Base-by-base conservation (phyloP, 1,284 basidiomycete species). In the Leccinum proliferum region DNA sequence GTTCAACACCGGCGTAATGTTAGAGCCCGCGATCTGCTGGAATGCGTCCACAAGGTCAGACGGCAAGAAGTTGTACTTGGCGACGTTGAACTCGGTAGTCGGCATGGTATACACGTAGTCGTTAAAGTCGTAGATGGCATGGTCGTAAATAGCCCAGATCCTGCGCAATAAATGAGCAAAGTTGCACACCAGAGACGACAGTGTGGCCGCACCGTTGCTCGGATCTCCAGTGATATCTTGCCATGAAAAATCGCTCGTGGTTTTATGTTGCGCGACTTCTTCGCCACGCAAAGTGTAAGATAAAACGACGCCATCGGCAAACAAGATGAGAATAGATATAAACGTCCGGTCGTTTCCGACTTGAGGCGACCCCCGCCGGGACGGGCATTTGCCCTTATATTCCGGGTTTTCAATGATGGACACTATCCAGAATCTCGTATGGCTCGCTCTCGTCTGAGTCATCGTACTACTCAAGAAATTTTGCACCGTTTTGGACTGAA, bases 381-480 rank as follows among this genome's bases (percentile, higher is more conserved):
- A 93, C 60, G 87, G 83, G 97, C 97, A 99, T 70, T 88, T 83
- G 72, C 97, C 97, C 79, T 93, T 98, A 90, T 98, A 99, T 48
- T 79, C 93, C 15, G 97, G 96, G 87, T 99, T 99, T 79, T 94
- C 89, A 72, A 98, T 92, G 81, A 90, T 83, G 64, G 96, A 95
- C 15, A 93, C 86, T 86, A 71, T 99, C 97, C 59, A 81, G 79
- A 71, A 99, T 92, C 76, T 95, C 90, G 70, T 92, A 90, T 5
- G 95, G 94, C 59, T 92, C 94, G 61, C 90, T 90, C 78, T 98
- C 96, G 75, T 98, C 93, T 95, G 96, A 98, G 34, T 34, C 34
- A 34, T 34, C 34, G 29, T 32, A 34, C 8, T 34, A 34, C 76
- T 96, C 94, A 60, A 99, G 87, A 84, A 85, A 76, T 84, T 86